Percentiles rank a stretch among this genome's conserved stretches.
Evolutionary conservation across 1,284 basidiomycete genomes (phyloP).

Genomic region (Sporisorium graminicola): DNA sequence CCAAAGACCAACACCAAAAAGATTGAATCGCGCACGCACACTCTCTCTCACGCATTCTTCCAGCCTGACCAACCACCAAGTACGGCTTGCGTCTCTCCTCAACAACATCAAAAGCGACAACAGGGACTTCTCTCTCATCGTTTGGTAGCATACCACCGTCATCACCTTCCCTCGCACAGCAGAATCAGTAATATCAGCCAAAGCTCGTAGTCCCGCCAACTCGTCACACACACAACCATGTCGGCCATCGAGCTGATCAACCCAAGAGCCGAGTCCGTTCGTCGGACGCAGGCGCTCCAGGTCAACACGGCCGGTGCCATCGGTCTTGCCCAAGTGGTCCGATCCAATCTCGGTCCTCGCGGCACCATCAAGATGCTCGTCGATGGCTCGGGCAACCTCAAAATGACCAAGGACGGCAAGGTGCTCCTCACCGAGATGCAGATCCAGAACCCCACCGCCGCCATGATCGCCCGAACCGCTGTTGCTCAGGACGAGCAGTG

Average conservation of each 20-base stretch:
- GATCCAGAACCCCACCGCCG: conserved; percentile 96
- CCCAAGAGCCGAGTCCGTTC: conserved; percentile 85
- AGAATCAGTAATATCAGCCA: too few relatives aligned
- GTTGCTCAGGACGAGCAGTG: conserved; percentile 99
- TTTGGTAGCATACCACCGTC: background rate
- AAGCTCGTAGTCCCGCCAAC: background rate
- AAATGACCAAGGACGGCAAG: conserved; percentile 99
- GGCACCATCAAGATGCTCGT: conserved; percentile 97
- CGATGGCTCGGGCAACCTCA: conserved; percentile 98
- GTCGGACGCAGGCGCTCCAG: conserved; percentile 91
- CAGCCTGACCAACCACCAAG: background rate
- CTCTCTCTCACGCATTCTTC: background rate
- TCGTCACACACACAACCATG: conserved; percentile 35
- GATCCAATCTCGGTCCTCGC: conserved; percentile 86
- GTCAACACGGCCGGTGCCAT: conserved; percentile 87
- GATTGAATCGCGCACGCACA: conserved; percentile 7
- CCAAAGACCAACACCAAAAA: conserved; percentile 25
- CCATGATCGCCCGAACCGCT: conserved; percentile 98
- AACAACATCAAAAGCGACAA: background rate
- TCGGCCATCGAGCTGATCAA: conserved; percentile 69
- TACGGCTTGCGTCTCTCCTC: background rate
- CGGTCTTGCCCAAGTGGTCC: conserved; percentile 96
- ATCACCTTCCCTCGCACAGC: background rate
- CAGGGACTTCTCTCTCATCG: background rate
- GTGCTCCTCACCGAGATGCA: conserved; percentile 99